phyloP scores from a whole-genome alignment of 176 grass and related monocot genomes.

The Oropetium thomaeum region DNA sequence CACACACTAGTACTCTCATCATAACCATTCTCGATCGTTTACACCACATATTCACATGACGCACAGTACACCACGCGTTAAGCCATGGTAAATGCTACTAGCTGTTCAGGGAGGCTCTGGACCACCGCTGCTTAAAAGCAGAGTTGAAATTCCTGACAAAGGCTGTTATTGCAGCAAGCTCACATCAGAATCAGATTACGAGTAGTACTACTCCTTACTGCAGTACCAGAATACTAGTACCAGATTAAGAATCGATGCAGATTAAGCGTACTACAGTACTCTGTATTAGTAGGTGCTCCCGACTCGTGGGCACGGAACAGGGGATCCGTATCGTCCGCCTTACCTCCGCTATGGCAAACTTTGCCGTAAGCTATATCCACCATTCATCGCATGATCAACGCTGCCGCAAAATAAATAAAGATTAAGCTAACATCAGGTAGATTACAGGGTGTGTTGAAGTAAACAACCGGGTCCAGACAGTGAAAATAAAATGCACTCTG shows the following conservation, averaged over 20 bases:
- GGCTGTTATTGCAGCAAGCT: conserved; percentile 17
- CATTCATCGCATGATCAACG: too few relatives aligned
- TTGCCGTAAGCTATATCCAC: too few relatives aligned
- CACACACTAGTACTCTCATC: too few relatives aligned
- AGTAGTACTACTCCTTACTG: not conserved
- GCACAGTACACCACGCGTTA: not conserved
- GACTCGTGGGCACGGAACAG: not conserved
- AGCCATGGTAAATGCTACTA: conserved; percentile 11
- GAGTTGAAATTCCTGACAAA: conserved; percentile 31
- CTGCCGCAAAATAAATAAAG: too few relatives aligned
- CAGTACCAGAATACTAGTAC: not conserved
- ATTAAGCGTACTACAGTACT: conserved; percentile 8
- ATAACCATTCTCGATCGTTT: conserved; percentile 2
- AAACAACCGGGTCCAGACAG: too few relatives aligned
- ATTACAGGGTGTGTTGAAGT: too few relatives aligned
- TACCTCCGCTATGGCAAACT: too few relatives aligned
- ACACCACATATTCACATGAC: not conserved
- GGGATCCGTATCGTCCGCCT: too few relatives aligned
- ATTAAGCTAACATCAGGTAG: too few relatives aligned
- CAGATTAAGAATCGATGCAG: not conserved
- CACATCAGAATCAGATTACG: not conserved
- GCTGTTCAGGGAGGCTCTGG: not conserved
- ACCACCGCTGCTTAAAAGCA: conserved; percentile 15
- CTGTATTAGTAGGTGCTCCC: too few relatives aligned
- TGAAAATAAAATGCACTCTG: too few relatives aligned